These are phyloP conservation scores for Pisolithus orientalis DNA, from an alignment of 768 basidiomycete species.

Conservation along the genomic window DNA sequence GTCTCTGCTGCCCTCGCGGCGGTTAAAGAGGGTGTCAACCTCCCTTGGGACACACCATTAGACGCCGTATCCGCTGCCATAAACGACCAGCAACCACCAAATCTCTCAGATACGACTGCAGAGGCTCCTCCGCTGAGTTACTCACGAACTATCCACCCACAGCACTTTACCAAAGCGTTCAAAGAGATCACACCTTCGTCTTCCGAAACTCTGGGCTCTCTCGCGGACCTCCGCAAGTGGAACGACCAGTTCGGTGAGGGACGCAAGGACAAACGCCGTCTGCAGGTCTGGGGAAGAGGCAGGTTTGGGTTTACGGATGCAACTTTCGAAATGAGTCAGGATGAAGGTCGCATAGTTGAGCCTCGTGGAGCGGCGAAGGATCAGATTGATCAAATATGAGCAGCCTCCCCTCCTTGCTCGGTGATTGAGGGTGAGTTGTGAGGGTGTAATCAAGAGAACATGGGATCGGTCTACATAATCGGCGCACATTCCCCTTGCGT, in stretches of 20 bases:
- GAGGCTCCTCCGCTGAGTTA: conserved; percentile 7
- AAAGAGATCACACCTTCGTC: conserved; percentile 87
- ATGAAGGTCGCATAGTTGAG: conserved; percentile 36
- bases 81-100: neutral
- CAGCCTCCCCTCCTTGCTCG: no score
- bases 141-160: conserved; percentile 40
- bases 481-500: no score
- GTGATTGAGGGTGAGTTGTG: no score
- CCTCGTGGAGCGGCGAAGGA: neutral
- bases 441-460: no score
- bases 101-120: conserved; percentile 1
- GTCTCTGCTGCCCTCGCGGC: conserved; percentile 90
- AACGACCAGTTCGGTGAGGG: conserved; percentile 95
- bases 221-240: conserved; percentile 77
- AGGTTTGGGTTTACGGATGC: conserved; percentile 75
- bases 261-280: conserved; percentile 53
- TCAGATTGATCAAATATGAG: neutral
- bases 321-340: conserved; percentile 17
- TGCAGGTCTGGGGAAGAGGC: conserved; percentile 82
- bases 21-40: conserved; percentile 74
- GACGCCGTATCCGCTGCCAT: conserved; percentile 1
- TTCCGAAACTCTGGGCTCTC: conserved; percentile 73
- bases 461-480: no score
- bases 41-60: conserved; percentile 59
- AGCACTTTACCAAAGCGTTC: conserved; percentile 79